Conservation (phyloP, 441 rosid genomes). For the Lagerstroemia fauriei region DNA sequence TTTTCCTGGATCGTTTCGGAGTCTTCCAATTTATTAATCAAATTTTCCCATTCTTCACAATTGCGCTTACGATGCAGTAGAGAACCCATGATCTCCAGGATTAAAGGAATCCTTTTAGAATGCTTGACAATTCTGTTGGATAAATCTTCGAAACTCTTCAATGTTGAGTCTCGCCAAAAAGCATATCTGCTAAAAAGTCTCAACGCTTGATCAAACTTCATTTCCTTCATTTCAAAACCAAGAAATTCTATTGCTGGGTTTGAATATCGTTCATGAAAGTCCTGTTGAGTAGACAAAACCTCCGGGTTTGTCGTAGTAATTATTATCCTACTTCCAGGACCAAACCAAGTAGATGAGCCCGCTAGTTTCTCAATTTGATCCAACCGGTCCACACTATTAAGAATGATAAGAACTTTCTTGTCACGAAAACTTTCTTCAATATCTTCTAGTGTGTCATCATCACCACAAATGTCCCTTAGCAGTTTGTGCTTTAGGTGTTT, state of each 20-base stretch:
- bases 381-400: slow-evolving; percentile 7
- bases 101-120: not conserved
- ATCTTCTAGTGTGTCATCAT: not conserved
- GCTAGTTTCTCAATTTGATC: not conserved
- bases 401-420: slow-evolving; percentile 15
- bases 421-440: not conserved
- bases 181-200: not conserved
- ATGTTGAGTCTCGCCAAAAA: not conserved
- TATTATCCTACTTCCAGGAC: slow-evolving; percentile 13
- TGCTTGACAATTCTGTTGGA: not conserved
- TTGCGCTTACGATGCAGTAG: not conserved
- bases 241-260: not conserved
- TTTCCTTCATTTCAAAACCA: not conserved
- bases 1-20: not conserved
- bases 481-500: not conserved
- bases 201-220: not conserved
- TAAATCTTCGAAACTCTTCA: no score
- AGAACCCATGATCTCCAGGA: slow-evolving; percentile 4
- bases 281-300: no score
- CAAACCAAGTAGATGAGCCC: slow-evolving; percentile 10
- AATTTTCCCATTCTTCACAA: not conserved
- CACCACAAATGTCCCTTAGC: not conserved
- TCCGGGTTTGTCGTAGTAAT: not conserved
- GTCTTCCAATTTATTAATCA: not conserved
- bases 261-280: not conserved